Evolutionary conservation across 2,329 filamentous ascomycete genomes (phyloP).

Genomic region (Alternaria postmessia): DNA sequence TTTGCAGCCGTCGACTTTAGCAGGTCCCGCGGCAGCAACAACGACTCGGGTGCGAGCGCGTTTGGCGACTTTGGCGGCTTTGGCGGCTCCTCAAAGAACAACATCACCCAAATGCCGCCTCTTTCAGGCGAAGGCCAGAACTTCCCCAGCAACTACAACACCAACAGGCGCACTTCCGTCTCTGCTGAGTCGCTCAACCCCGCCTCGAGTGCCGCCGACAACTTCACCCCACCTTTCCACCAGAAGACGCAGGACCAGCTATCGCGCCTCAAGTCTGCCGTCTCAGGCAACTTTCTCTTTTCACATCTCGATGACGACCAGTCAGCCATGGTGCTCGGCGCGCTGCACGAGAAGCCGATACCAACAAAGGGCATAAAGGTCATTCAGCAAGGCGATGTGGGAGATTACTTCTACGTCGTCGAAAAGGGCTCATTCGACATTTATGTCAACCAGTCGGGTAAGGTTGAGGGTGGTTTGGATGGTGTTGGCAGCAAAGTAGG

Average conservation of each 20-base stretch:
- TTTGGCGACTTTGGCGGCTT: constrained; percentile 51
- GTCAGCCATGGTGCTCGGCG: constrained; percentile 83
- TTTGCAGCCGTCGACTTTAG: constrained; percentile 55
- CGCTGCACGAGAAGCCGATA: constrained; percentile 92
- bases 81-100: constrained; percentile 40
- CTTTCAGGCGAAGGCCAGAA: constrained; percentile 66
- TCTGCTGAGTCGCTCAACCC: constrained; percentile 97
- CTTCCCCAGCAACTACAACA: constrained; percentile 92
- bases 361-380: constrained; percentile 91
- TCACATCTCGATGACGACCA: constrained; percentile 95
- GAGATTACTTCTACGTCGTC: constrained; percentile 97
- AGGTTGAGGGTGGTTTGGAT: constrained; percentile 78
- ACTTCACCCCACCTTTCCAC: constrained; percentile 88
- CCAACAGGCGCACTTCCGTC: constrained; percentile 91
- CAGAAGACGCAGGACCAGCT: constrained; percentile 85
- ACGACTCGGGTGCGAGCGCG: constrained; percentile 51
- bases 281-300: constrained; percentile 92
- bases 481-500: constrained; percentile 86
- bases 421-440: constrained; percentile 91
- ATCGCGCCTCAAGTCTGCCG: constrained; percentile 78
- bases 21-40: constrained; percentile 42
- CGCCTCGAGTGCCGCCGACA: constrained; percentile 80
- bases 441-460: constrained; percentile 81
- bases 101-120: constrained; percentile 53
- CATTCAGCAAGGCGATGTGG: constrained; percentile 92